Base-by-base conservation (phyloP, 176 grass and related monocot genomes). In the Tillandsia fasciculata region DNA sequence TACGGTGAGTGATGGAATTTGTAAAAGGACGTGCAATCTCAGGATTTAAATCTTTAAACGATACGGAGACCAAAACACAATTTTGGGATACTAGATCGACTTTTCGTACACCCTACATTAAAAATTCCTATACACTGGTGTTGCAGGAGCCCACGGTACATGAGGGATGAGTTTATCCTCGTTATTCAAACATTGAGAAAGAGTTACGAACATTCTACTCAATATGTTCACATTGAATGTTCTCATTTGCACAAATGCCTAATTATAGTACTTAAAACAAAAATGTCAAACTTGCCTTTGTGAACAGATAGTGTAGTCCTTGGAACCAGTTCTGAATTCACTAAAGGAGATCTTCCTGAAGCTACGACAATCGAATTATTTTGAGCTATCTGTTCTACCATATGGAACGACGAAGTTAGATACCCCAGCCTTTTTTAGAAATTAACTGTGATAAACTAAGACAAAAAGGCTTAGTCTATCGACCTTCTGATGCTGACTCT, bases 301-400 rank as follows among this genome's bases (percentile, higher is more conserved):
- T 10, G 33, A 50, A 75, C 64, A 58, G 68, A 63, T 65, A 75
- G 87, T 74, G 49, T 20, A 65, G 52, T 78, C 67, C 70, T 86
- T 74, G 56, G 33, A 49, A 53, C 71, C 64, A 42, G 49, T 59
- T 72, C 71, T 65, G 64, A 76, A 33, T 82, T 68, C 51, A 65
- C 11, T 14, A 69, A 51, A 47, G 57, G 53, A 49, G 64, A 81
- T 83, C 77, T 77, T 66, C 53, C 73, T 53, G 51, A 73, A 52
- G 67, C 18, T 80, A 77, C 20, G 48, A 71, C 28, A 78, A 48
- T 71, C 49, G 76, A 78, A 52, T 53, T 78, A 14, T 53, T 83
- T 74, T 78, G 76, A 67, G 65, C 71, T 53, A 83, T 86, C 87
- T 90, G 87, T 24, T 86, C 78, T 78, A 84, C 65, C 71, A 86